These are phyloP conservation scores for Hyaloscypha hepaticicola DNA, from an alignment of 495 filamentous ascomycete genomes.

Conservation along the genomic window DNA sequence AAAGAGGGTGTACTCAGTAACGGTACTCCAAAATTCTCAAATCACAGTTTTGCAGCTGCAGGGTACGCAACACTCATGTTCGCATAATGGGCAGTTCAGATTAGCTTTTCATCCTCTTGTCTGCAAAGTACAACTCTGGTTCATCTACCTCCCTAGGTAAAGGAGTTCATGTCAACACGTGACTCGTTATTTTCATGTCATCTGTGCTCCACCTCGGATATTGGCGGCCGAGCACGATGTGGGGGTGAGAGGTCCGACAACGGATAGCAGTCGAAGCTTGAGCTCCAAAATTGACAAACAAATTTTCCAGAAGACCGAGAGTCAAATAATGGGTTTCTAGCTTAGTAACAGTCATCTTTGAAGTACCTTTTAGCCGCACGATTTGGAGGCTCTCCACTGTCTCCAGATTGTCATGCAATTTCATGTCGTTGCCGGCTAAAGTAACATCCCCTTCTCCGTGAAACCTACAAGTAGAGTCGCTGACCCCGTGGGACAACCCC, in stretches of 20 bases:
- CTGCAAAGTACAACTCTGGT: not conserved
- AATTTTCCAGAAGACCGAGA: not conserved
- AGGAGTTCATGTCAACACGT: not conserved
- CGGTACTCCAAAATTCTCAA: not conserved
- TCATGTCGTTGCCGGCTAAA: not conserved
- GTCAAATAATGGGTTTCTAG: not conserved
- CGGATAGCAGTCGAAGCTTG: conserved; percentile 18
- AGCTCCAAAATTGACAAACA: conserved; percentile 1
- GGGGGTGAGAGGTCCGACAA: conserved; percentile 2
- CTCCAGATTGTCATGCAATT: not conserved
- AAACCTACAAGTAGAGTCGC: not conserved
- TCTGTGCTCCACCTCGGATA: not conserved
- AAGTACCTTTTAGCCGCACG: not conserved
- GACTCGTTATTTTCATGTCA: not conserved
- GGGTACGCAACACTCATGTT: not conserved
- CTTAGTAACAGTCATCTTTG: not conserved
- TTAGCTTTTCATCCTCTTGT: not conserved
- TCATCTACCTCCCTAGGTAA: not conserved
- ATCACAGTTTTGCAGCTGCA: not conserved
- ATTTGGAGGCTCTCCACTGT: not conserved
- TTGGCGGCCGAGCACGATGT: conserved; percentile 7
- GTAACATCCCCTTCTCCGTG: not conserved
- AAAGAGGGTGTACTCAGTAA: not conserved
- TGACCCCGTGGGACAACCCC: not conserved
- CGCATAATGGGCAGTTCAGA: not conserved